A percentile compares a stretch with the other conserved stretches of the same genome.
Conservation (phyloP, 805 yeast species). For the Yamadazyma takamatsuzukensis region DNA sequence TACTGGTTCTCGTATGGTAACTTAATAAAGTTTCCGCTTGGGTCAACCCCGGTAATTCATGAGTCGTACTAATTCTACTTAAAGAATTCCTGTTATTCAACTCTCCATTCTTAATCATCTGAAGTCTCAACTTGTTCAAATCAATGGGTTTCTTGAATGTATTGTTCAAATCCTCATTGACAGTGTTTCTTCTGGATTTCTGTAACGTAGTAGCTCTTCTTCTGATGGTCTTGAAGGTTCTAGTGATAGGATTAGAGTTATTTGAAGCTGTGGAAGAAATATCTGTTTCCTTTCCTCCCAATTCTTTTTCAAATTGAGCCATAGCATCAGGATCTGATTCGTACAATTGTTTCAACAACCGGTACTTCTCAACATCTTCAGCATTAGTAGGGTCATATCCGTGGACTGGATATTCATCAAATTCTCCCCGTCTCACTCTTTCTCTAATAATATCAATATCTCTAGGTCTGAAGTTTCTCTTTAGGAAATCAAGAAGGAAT, state of each 20-base stretch:
- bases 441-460: constrained; percentile 75
- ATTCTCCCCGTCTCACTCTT: constrained; percentile 50
- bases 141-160: constrained; percentile 32
- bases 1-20: constrained; percentile 40
- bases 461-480: constrained; percentile 51
- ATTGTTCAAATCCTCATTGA: constrained; percentile 18
- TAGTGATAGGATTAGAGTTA: constrained; percentile 15
- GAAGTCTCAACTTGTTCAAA: constrained; percentile 30
- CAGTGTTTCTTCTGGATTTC: constrained; percentile 21
- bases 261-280: constrained; percentile 3
- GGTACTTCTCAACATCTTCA: constrained; percentile 39
- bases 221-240: constrained; percentile 33
- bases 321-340: constrained; percentile 32
- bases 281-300: constrained; percentile 18
- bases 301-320: constrained; percentile 28
- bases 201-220: constrained; percentile 25
- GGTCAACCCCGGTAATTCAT: constrained; percentile 47
- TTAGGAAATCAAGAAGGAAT: constrained; percentile 47
- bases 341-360: constrained; percentile 29
- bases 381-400: constrained; percentile 52
- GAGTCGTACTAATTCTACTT: constrained; percentile 41
- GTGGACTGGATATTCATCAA: constrained; percentile 38
- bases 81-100: constrained; percentile 21
- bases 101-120: constrained; percentile 38
- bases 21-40: constrained; percentile 47